A percentile compares a stretch with the other conserved stretches of the same genome.
Conservation (phyloP, 768 basidiomycete species). For the Pleurotus tuoliensis region DNA sequence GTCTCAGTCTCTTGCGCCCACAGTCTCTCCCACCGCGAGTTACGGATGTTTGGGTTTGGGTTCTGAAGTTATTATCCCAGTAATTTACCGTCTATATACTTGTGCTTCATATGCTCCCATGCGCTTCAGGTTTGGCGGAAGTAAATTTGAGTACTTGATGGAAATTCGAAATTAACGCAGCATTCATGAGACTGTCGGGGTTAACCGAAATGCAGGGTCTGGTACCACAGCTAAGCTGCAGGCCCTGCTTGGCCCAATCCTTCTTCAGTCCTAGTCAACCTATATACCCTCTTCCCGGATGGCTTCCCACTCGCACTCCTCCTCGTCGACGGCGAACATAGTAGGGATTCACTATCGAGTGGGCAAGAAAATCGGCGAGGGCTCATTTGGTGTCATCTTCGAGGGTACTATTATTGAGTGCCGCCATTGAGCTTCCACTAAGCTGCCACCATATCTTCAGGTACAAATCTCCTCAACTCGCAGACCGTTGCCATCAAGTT, state of each 20-base stretch:
- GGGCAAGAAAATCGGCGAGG: slow-evolving; percentile 99
- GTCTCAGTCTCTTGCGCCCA: slow-evolving; percentile 13
- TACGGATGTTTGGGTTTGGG: background rate
- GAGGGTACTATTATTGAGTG: slow-evolving; percentile 49
- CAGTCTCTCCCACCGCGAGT: background rate
- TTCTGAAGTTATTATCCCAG: background rate
- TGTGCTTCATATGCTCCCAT: background rate
- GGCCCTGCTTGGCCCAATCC: slow-evolving; percentile 25
- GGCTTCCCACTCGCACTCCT: slow-evolving; percentile 56
- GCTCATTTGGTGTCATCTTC: slow-evolving; percentile 95
- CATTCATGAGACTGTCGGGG: background rate
- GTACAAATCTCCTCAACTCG: slow-evolving; percentile 95
- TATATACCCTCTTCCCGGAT: slow-evolving; percentile 32
- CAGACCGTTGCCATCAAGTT: slow-evolving; percentile 99
- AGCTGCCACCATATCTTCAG: slow-evolving; percentile 36
- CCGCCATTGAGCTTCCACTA: background rate
- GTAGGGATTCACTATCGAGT: slow-evolving; percentile 98
- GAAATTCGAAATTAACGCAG: too few species aligned
- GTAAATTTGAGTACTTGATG: too few species aligned
- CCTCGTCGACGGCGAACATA: slow-evolving; percentile 66
- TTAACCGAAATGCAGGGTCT: slow-evolving; percentile 5
- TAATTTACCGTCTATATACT: background rate
- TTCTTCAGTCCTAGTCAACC: slow-evolving; percentile 23
- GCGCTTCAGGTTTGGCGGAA: too few species aligned
- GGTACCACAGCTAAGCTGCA: slow-evolving; percentile 20